These are phyloP conservation scores for Leishmania braziliensis DNA, from an alignment of 208 protist species.

Conservation along the genomic window DNA sequence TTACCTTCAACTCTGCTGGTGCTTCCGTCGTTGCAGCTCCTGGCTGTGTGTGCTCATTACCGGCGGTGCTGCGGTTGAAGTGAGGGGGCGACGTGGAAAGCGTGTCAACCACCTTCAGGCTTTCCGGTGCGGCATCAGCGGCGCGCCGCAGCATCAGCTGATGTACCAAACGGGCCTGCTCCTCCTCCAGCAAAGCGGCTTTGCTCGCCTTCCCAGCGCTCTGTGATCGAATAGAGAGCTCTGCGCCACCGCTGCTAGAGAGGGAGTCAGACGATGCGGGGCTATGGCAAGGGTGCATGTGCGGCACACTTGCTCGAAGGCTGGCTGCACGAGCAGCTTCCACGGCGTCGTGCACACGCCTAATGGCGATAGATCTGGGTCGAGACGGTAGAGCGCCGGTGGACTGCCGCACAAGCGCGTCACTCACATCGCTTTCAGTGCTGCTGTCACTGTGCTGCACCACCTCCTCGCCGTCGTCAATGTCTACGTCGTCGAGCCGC, in stretches of 20 bases:
- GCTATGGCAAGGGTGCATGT: not conserved
- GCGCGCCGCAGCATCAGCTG: constrained; percentile 20
- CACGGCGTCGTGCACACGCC: constrained; percentile 1
- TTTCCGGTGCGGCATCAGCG: not conserved
- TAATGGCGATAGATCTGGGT: not conserved
- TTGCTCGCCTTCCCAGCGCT: not conserved
- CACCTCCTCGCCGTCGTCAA: constrained; percentile 17
- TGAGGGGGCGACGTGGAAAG: not conserved
- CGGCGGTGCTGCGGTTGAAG: not conserved
- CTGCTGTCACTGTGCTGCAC: constrained; percentile 5
- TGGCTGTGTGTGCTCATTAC: not conserved
- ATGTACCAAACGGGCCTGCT: constrained; percentile 21
- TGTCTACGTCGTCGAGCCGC: constrained; percentile 47
- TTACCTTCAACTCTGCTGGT: too few species aligned
- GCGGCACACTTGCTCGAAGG: not conserved
- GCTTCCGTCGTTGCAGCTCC: not conserved
- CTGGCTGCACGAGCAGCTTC: constrained; percentile 8
- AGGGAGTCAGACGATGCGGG: not conserved
- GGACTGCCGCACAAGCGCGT: not conserved
- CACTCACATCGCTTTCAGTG: not conserved
- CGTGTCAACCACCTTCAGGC: not conserved
- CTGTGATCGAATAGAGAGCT: not conserved
- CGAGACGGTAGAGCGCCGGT: not conserved
- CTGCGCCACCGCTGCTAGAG: not conserved
- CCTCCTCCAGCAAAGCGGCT: constrained; percentile 16